Evolutionary conservation across 192 early-diverging fungal genomes (phyloP), one percentile per base, ranked within the genome.

Genomic region (Backusella parvicylindrica): DNA sequence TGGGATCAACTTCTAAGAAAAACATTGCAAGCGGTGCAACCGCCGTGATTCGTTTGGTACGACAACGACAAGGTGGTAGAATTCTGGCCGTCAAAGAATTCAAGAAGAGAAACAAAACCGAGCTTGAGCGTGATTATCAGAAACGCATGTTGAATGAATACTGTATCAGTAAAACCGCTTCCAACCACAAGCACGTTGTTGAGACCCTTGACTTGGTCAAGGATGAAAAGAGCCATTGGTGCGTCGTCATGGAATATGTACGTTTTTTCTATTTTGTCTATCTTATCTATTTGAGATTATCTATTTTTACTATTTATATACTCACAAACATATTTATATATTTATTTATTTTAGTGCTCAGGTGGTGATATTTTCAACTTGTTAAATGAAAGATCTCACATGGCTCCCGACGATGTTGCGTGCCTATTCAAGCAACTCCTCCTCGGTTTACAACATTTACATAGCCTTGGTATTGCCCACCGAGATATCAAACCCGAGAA

Each of bases 381-480:
- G 15, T 96, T 99, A 36, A 89, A 91, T 74, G 86, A 89, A 65
- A 90, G 92, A 40, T 82, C 84, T 68, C 87, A 87, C 12, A 60
- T 81, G 13, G 26, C 75, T 23, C 92, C 94, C 77, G 87, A 96
- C 73, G 90, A 97, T 82, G 85, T 95, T 73, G 89, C 95, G 80
- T 98, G 97, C 86, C 95, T 93, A 84, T 97, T 98, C 85, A 95
- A 95, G 77, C 97, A 99, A 79, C 89, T 99, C 65, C 88, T 96
- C 64, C 75, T 89, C 26, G 98, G 97, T 53, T 92, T 99, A 18
- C 86, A 91, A 12, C 96, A 99, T 77, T 80, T 99, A 50, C 98
- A 99, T 80, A 88, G 88, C 3, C 90, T 96, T 85, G 98, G 98
- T 72, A 97, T 99, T 23, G 95, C 96, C 64, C 98, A 99, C 83